phyloP scores from a whole-genome alignment of 495 filamentous ascomycete species.

The Penicillium chermesinum region DNA sequence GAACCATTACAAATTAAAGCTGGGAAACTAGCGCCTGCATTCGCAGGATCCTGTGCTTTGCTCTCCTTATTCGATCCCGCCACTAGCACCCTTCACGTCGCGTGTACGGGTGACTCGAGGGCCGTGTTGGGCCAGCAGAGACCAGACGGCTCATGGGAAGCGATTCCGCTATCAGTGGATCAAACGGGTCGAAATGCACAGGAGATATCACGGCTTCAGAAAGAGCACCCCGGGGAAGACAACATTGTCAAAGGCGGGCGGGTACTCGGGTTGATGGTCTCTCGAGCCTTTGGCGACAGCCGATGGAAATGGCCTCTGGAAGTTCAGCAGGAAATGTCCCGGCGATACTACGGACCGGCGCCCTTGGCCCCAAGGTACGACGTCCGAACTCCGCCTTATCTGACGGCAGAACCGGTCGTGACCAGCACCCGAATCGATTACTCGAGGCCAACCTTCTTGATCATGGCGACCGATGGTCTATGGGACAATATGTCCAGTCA shows the following conservation, averaged over 20 bases:
- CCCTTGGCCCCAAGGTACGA: slow-evolving; percentile 33
- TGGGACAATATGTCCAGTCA: slow-evolving; percentile 58
- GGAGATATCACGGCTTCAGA: slow-evolving; percentile 45
- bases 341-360: slow-evolving; percentile 43
- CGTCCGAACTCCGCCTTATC: slow-evolving; percentile 54
- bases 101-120: slow-evolving; percentile 54
- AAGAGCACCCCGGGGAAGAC: slow-evolving; percentile 56
- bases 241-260: slow-evolving; percentile 50
- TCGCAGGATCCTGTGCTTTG: slow-evolving; percentile 56
- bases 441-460: slow-evolving; percentile 48
- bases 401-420: slow-evolving; percentile 60
- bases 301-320: slow-evolving; percentile 57
- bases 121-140: slow-evolving; percentile 54
- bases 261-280: slow-evolving; percentile 50
- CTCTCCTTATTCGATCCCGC: slow-evolving; percentile 49
- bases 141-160: slow-evolving; percentile 41
- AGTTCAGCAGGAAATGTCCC: slow-evolving; percentile 36
- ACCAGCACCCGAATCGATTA: slow-evolving; percentile 49
- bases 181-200: slow-evolving; percentile 52
- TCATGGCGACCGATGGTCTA: slow-evolving; percentile 60
- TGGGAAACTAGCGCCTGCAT: slow-evolving; percentile 38
- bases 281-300: slow-evolving; percentile 60
- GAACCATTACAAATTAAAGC: slow-evolving; percentile 27
- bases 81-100: slow-evolving; percentile 49
- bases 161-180: slow-evolving; percentile 50